These are phyloP conservation scores for Arthroderma uncinatum DNA, from an alignment of 2,329 filamentous ascomycete species.

Conservation along the genomic window DNA sequence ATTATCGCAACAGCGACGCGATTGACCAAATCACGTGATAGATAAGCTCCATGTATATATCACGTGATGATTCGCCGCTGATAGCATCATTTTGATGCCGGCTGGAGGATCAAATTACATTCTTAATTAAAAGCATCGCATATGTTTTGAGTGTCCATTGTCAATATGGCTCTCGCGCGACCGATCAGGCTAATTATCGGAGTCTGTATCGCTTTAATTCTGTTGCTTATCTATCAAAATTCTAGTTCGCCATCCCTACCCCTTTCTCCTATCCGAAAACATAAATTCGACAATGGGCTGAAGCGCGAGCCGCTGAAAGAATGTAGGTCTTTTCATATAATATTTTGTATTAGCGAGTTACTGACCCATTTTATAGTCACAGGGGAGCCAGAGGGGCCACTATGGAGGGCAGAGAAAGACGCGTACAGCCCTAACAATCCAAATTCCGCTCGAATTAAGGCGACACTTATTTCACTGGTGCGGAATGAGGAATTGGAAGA, in stretches of 20 bases:
- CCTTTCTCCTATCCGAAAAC: slow-evolving; percentile 23
- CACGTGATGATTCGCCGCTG: background rate
- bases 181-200: slow-evolving; percentile 70
- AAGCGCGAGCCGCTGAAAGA: slow-evolving; percentile 77
- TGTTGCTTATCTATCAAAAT: slow-evolving; percentile 68
- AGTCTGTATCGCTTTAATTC: slow-evolving; percentile 59
- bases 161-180: slow-evolving; percentile 68
- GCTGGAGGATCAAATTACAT: background rate
- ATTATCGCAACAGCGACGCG: background rate
- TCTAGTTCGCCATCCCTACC: slow-evolving; percentile 44
- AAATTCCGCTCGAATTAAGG: slow-evolving; percentile 76
- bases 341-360: background rate
- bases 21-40: background rate
- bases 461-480: slow-evolving; percentile 82
- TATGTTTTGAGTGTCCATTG: slow-evolving; percentile 10
- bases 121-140: background rate
- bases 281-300: slow-evolving; percentile 46
- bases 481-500: slow-evolving; percentile 79
- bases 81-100: background rate
- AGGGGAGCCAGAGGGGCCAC: slow-evolving; percentile 65
- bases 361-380: slow-evolving; percentile 48
- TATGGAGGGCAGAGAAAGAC: slow-evolving; percentile 61
- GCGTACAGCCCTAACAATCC: slow-evolving; percentile 67
- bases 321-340: slow-evolving; percentile 46
- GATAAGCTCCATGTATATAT: background rate